Evolutionary conservation across 2,329 filamentous ascomycete genomes (phyloP), one percentile per base, ranked within the genome.

Genomic region (Colletotrichum australisinense): DNA sequence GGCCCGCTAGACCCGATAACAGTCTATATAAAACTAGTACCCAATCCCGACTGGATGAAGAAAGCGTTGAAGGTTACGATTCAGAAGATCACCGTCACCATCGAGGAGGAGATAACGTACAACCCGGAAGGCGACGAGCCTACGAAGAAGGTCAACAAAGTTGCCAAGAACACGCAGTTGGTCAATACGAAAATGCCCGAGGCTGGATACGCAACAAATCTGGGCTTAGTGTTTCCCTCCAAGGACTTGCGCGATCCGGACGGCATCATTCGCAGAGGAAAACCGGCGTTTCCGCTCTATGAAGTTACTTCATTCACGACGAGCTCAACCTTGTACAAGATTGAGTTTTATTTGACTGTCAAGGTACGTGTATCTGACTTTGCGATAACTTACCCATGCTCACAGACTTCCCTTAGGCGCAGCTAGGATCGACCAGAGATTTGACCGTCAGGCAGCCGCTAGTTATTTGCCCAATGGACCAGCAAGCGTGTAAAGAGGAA

Each of bases 101-200:
- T 99, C 77, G 97, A 98, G 80, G 97, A 99, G 83, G 96, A 98
- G 81, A 97, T 98, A 72, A 97, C 97, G n/a, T 99, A 94, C 84
- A 98, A 99, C 77, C 97, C 97, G 35, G 96, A 98, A 83, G 97
- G 97, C 62, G 97, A 98, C 80, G 97, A 98, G 81, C 95, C 95
- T 32, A 94, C 94, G 38, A 94, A 94, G 76, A 98, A 97, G 83
- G 87, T 95, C 77, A 98, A 97, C 83, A 93, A 92, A 69, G 86
- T 99, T 76, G 93, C 94, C 30, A 97, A 95, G 82, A 93, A 96
- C 78, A 93, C 93, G 1, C 94, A 98, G 79, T 86, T 88, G 1
- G 92, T 99, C 35, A 93, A 94, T 63, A 90, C 94, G 66, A 97
- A 93, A 82, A 88, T 99, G 84, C 95, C 97, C 2, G 95, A 98